A percentile compares a stretch with the other conserved stretches of the same genome.
Conservation (phyloP, 2,329 filamentous ascomycete genomes). For the Aspergillus brunneoviolaceus region DNA sequence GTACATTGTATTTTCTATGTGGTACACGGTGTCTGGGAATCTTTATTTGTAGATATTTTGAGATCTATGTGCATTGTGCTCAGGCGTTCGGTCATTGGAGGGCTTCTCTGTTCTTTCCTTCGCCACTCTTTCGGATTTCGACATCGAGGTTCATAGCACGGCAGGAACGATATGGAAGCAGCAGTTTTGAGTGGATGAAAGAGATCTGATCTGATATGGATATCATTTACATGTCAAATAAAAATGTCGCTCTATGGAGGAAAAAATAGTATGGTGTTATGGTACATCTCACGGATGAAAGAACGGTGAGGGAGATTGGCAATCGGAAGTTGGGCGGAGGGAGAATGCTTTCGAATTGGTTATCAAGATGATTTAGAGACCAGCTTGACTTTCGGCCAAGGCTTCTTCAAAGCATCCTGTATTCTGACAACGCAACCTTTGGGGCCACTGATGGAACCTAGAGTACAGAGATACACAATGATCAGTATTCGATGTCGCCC, state of each 20-base stretch:
- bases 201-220: slow-evolving; percentile 21
- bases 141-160: background rate
- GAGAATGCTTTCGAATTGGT: background rate
- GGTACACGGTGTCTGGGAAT: background rate
- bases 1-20: slow-evolving; percentile 14
- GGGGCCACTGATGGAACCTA: slow-evolving; percentile 76
- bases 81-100: slow-evolving; percentile 13
- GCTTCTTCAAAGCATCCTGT: slow-evolving; percentile 88
- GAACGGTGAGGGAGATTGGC: background rate
- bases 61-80: slow-evolving; percentile 9
- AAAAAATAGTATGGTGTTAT: slow-evolving; percentile 37
- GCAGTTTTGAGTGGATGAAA: background rate
- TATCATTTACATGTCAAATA: slow-evolving; percentile 44
- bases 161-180: background rate
- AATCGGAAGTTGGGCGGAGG: background rate
- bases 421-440: slow-evolving; percentile 82
- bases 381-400: slow-evolving; percentile 57
- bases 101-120: background rate
- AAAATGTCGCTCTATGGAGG: slow-evolving; percentile 35
- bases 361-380: slow-evolving; percentile 19
- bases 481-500: background rate
- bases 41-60: slow-evolving; percentile 10
- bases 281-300: slow-evolving; percentile 34
- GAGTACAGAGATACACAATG: background rate
- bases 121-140: background rate